Conservation (phyloP, 2,329 filamentous ascomycete species). For the Pezicula carpinea region DNA sequence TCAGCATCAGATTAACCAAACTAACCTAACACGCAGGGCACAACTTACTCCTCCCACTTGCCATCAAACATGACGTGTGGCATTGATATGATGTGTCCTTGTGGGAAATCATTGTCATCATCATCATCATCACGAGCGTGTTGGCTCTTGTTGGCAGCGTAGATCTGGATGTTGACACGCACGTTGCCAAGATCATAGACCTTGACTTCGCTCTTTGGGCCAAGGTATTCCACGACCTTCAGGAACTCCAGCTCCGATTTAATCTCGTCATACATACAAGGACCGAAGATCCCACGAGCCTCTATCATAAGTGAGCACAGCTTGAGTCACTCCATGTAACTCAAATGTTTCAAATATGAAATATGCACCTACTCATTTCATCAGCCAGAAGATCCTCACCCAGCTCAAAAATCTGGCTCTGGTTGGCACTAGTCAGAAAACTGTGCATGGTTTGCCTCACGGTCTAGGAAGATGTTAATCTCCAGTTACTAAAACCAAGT, state of each 20-base stretch:
- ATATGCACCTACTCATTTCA: constrained; percentile 7
- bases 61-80: constrained; percentile 21
- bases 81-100: constrained; percentile 20
- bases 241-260: constrained; percentile 14
- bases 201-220: constrained; percentile 5
- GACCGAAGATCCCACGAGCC: constrained; percentile 4
- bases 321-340: no score
- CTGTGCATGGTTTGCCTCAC: neutral
- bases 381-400: constrained; percentile 15
- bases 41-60: constrained; percentile 23
- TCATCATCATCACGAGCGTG: neutral
- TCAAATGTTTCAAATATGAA: neutral
- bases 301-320: constrained; percentile 2
- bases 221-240: constrained; percentile 23
- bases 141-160: constrained; percentile 5
- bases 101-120: constrained; percentile 10
- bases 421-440: neutral
- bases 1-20: neutral
- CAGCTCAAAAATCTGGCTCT: constrained; percentile 9
- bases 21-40: neutral
- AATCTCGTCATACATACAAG: constrained; percentile 2
- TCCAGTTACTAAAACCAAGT: no score
- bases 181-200: constrained; percentile 13
- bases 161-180: constrained; percentile 15
- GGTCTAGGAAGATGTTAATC: neutral